Percentiles rank a stretch among this genome's conserved stretches.
These are phyloP conservation scores for Hypseocharis bilobata DNA, from an alignment of 441 rosid genomes.

Conservation along the genomic window DNA sequence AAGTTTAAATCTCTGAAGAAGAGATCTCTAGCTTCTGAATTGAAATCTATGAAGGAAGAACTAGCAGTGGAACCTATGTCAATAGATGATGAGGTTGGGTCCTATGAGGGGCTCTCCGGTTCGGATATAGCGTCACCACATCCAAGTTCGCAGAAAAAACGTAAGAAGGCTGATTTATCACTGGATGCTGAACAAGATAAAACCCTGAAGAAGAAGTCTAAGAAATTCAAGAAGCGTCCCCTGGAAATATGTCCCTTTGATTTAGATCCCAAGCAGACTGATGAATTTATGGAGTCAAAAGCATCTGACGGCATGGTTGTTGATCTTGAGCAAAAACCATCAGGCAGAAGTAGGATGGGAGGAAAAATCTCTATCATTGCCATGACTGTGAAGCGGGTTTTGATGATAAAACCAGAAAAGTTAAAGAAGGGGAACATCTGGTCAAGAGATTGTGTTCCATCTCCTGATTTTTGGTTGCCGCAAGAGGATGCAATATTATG, in stretches of 20 bases:
- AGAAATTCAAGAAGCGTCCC: slow-evolving; percentile 52
- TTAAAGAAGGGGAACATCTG: slow-evolving; percentile 80
- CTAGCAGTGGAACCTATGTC: slow-evolving; percentile 41
- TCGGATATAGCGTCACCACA: slow-evolving; percentile 44
- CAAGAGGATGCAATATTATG: slow-evolving; percentile 98
- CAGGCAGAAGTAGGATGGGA: slow-evolving; percentile 58
- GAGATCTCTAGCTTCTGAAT: slow-evolving; percentile 65
- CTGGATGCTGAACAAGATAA: slow-evolving; percentile 43
- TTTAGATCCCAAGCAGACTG: slow-evolving; percentile 37
- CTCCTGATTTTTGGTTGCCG: slow-evolving; percentile 84
- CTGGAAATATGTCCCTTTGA: slow-evolving; percentile 32
- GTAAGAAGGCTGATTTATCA: slow-evolving; percentile 49
- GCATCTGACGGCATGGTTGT: slow-evolving; percentile 28
- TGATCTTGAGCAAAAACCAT: slow-evolving; percentile 60
- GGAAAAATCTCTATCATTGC: slow-evolving; percentile 74
- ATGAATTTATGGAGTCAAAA: slow-evolving; percentile 35
- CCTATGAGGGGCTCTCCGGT: slow-evolving; percentile 41
- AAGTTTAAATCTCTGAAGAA: slow-evolving; percentile 88
- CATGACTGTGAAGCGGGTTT: slow-evolving; percentile 76
- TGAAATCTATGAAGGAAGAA: slow-evolving; percentile 50
- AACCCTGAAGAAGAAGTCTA: slow-evolving; percentile 62
- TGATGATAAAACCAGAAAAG: slow-evolving; percentile 82
- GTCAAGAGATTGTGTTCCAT: slow-evolving; percentile 91
- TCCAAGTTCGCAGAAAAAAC: slow-evolving; percentile 44
- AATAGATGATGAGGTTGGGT: slow-evolving; percentile 45